Conservation (phyloP, 179 eudicot genomes). For the Actinidia chinensis region DNA sequence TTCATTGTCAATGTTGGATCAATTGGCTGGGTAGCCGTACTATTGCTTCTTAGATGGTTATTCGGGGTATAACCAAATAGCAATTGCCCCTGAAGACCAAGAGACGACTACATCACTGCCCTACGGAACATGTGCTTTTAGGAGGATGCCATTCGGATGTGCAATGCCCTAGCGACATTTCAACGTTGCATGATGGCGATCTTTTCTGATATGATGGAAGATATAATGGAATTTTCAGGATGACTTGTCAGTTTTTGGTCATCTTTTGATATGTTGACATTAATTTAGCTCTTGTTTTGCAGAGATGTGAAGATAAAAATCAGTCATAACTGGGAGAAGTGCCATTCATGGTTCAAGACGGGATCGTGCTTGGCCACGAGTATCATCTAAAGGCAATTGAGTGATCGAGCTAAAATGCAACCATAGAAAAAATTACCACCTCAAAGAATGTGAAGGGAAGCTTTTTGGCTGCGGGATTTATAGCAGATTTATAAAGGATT, state of each 20-base stretch:
- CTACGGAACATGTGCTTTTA: background rate
- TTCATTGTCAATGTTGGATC: background rate
- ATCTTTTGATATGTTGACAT: background rate
- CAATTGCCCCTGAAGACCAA: background rate
- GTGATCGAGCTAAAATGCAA: background rate
- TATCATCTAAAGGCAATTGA: background rate
- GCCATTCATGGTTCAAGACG: background rate
- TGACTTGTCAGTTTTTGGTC: background rate
- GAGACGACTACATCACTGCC: background rate
- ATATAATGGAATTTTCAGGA: background rate
- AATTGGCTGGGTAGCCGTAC: background rate
- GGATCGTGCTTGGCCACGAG: too few species aligned
- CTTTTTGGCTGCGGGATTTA: background rate
- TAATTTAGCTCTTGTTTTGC: background rate
- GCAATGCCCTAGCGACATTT: background rate
- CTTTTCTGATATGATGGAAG: background rate
- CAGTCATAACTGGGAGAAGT: background rate
- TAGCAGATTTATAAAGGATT: too few species aligned
- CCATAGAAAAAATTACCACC: background rate
- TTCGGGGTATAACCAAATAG: background rate
- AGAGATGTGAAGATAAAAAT: background rate
- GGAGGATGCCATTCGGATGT: background rate
- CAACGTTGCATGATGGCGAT: conserved; percentile 2
- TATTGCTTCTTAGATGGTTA: conserved; percentile 2
- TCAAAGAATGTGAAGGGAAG: background rate